phyloP scores from a whole-genome alignment of 2,329 filamentous ascomycete species.

The Fusarium agapanthi region DNA sequence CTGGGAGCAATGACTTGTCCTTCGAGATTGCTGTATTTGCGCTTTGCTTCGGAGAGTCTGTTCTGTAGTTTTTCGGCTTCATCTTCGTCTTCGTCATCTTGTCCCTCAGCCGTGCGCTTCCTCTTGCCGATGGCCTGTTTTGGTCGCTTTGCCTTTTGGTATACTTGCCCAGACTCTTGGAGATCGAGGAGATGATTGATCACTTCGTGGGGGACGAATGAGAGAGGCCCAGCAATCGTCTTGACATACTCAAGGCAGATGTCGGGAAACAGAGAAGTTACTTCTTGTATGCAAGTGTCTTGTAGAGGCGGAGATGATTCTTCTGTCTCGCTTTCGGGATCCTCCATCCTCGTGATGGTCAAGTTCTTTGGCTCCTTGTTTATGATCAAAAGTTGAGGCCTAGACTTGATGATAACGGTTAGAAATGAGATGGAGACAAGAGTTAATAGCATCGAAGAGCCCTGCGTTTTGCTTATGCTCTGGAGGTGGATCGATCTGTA shows the following conservation, averaged over 20 bases:
- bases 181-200: constrained; percentile 53
- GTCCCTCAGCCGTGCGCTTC: constrained; percentile 47
- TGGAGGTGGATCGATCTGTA: background rate
- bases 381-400: background rate
- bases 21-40: constrained; percentile 10
- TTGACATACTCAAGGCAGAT: constrained; percentile 54
- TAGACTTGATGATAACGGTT: background rate
- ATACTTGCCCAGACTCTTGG: constrained; percentile 49
- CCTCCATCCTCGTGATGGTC: constrained; percentile 12
- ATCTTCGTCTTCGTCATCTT: constrained; percentile 24
- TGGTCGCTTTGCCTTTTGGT: constrained; percentile 44
- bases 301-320: background rate
- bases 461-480: background rate
- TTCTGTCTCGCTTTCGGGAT: background rate
- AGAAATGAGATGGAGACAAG: constrained; percentile 2
- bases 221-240: constrained; percentile 37
- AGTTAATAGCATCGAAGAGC: background rate
- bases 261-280: constrained; percentile 53
- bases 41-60: constrained; percentile 24
- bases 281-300: constrained; percentile 22
- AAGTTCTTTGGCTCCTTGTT: background rate
- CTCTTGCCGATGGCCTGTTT: constrained; percentile 48
- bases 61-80: background rate
- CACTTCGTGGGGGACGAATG: constrained; percentile 44
- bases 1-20: background rate